Base-by-base conservation (phyloP, 495 filamentous ascomycete species). In the Aspergillus affinis region DNA sequence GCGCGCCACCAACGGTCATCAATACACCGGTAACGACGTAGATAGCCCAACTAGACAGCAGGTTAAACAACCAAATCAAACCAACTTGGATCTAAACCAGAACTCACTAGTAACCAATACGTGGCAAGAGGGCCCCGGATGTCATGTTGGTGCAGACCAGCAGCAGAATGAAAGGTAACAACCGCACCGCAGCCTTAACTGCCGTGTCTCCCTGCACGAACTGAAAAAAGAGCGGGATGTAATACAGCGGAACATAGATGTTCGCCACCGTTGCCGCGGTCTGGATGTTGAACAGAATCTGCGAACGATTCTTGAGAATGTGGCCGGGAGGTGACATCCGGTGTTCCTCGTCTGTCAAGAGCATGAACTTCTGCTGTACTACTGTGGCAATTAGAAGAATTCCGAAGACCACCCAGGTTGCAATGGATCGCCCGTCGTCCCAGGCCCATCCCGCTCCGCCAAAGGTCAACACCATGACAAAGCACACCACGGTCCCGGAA, bases 321-420 rank as follows among this genome's bases (percentile, higher is more conserved):
- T 82, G 76, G 26, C 84, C 70, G 0, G 81, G 63, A 0, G 85
- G 84, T 59, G 84, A 82, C 27, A 86, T 70, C 4, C 84, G 80
- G 23, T 69, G 67, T 4, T 66, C 60, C 0, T 55, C 32, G 0
- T 75, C 82, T 1, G 85, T 87, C 20, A 84, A 65, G 4, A 51
- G 21, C 20, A 6, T 27, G 12, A 27, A 23, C 12, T 17, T 27
- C 21, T 51, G 49, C 20, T 51, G 49, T 4, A 51, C 19, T 0
- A 48, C 41, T 4, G 76, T 74, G 4, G 73, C 12, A 49, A 81
- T 57, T 36, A 81, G 65, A 4, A 85, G 56, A 0, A 83, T 70
- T 20, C 72, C 82, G 18, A 75, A 77, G 23, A 78, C 63, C 32
- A 82, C 73, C 44, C 82, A 76, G 3, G 80, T 60, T 0, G 74